Percentiles rank a stretch among this genome's conserved stretches.
These are phyloP conservation scores for Rhizopus sp. DNA, from an alignment of 371 early-diverging fungal genomes.

Conservation along the genomic window DNA sequence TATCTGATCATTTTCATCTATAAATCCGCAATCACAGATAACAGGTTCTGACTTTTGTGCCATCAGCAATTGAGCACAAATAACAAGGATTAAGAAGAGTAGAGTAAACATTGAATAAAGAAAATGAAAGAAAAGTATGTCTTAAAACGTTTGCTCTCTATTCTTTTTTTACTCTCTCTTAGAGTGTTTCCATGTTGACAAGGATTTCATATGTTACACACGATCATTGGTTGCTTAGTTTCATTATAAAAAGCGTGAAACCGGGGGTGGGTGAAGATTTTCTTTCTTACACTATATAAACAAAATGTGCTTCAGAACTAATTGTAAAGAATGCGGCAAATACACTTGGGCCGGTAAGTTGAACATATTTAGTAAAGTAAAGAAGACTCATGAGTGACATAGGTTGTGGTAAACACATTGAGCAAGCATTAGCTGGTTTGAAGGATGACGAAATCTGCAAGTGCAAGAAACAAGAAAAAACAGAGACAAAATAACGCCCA, in stretches of 20 bases:
- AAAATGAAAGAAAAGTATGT: too few relatives aligned
- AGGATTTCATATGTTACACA: not conserved
- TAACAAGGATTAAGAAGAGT: too few relatives aligned
- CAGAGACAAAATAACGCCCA: not conserved
- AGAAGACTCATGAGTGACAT: not conserved
- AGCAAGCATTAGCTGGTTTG: conserved; percentile 37
- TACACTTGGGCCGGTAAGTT: conserved; percentile 35
- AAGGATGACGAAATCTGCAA: conserved; percentile 35
- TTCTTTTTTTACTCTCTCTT: too few relatives aligned
- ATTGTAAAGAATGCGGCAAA: conserved; percentile 30
- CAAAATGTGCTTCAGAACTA: conserved; percentile 32
- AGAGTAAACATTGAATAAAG: too few relatives aligned
- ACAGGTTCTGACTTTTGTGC: conserved; percentile 15
- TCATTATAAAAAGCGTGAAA: not conserved
- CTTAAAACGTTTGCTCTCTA: too few relatives aligned
- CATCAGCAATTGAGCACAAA: not conserved
- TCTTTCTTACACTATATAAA: not conserved
- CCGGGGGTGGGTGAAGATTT: not conserved
- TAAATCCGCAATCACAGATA: conserved; percentile 40
- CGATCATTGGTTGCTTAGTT: not conserved
- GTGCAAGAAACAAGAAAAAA: conserved; percentile 26
- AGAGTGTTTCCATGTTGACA: too few relatives aligned
- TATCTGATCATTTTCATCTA: conserved; percentile 32
- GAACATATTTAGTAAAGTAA: too few relatives aligned
- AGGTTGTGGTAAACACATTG: conserved; percentile 38